phyloP scores from a whole-genome alignment of 257 asterid species.

The Cynanchum wilfordii region DNA sequence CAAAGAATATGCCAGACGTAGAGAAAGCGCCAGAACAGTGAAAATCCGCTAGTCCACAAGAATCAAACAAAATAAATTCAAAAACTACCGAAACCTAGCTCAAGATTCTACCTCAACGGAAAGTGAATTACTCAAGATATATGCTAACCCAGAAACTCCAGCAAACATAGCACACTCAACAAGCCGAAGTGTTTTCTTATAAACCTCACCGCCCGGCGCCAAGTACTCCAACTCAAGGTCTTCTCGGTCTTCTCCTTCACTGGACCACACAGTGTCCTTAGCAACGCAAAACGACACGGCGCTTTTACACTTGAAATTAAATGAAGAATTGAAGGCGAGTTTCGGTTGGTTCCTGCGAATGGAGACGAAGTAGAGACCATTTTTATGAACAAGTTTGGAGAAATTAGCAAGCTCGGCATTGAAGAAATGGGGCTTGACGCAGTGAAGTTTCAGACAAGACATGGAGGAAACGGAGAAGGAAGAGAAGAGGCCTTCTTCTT shows the following conservation, averaged over 20 bases:
- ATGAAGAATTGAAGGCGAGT: conserved; percentile 10
- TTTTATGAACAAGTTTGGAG: conserved; percentile 11
- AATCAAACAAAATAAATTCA: background rate
- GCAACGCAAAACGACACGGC: conserved; percentile 16
- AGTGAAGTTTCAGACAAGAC: conserved; percentile 48
- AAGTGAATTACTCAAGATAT: conserved; percentile 88
- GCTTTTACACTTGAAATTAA: conserved; percentile 16
- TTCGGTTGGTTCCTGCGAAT: conserved; percentile 18
- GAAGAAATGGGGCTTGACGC: conserved; percentile 3
- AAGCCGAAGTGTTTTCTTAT: conserved; percentile 72
- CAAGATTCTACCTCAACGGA: conserved; percentile 65
- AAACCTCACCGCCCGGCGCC: conserved; percentile 81
- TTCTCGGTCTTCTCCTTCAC: conserved; percentile 33
- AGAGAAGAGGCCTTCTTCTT: background rate
- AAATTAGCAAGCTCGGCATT: conserved; percentile 20
- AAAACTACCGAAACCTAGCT: background rate
- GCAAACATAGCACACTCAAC: conserved; percentile 99
- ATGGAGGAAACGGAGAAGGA: conserved; percentile 13
- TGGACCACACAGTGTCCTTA: conserved; percentile 29
- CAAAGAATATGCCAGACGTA: background rate
- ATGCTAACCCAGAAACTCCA: conserved; percentile 86
- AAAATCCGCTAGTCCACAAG: background rate
- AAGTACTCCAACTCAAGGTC: conserved; percentile 49
- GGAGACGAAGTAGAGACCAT: conserved; percentile 4
- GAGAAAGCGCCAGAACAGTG: background rate